These are phyloP conservation scores for Colletotrichum shisoi DNA, from an alignment of 2,329 filamentous ascomycete genomes.

Conservation along the genomic window DNA sequence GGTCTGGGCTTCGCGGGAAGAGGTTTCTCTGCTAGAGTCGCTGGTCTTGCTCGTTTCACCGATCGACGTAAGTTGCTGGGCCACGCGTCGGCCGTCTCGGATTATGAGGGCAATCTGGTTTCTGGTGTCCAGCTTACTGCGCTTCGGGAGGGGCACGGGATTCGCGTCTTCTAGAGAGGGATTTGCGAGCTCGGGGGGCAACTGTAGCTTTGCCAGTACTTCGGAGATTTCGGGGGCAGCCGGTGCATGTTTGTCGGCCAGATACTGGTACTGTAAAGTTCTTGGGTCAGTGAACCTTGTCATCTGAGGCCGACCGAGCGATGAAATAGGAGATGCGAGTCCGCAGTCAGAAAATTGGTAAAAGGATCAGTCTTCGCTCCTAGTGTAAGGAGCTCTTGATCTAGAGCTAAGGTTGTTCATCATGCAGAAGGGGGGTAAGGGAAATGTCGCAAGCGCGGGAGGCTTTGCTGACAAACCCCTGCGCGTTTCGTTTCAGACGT, in stretches of 20 bases:
- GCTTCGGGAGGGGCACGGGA: constrained; percentile 64
- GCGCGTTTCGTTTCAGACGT: constrained; percentile 45
- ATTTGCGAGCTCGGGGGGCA: constrained; percentile 62
- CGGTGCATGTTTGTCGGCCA: constrained; percentile 73
- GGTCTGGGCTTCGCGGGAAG: constrained; percentile 55
- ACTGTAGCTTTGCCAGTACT: constrained; percentile 71
- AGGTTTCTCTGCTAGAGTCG: constrained; percentile 58
- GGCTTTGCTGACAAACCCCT: constrained; percentile 38
- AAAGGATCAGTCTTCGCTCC: constrained; percentile 69
- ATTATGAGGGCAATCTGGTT: constrained; percentile 70
- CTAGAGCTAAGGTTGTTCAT: constrained; percentile 77
- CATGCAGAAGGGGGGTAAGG: constrained; percentile 45
- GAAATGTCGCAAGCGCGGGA: constrained; percentile 20
- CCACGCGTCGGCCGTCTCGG: constrained; percentile 68
- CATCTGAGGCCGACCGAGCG: constrained; percentile 18
- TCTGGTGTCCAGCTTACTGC: constrained; percentile 56
- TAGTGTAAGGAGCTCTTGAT: constrained; percentile 71
- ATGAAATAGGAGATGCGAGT: constrained; percentile 38
- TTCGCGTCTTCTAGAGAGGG: constrained; percentile 58
- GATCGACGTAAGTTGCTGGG: constrained; percentile 60
- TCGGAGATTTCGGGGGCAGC: constrained; percentile 71
- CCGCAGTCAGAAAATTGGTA: constrained; percentile 54
- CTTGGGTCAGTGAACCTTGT: constrained; percentile 39
- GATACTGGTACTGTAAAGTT: constrained; percentile 64
- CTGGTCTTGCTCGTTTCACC: constrained; percentile 61